These are phyloP conservation scores for Hericium coralloides DNA, from an alignment of 768 basidiomycete species.

Conservation along the genomic window DNA sequence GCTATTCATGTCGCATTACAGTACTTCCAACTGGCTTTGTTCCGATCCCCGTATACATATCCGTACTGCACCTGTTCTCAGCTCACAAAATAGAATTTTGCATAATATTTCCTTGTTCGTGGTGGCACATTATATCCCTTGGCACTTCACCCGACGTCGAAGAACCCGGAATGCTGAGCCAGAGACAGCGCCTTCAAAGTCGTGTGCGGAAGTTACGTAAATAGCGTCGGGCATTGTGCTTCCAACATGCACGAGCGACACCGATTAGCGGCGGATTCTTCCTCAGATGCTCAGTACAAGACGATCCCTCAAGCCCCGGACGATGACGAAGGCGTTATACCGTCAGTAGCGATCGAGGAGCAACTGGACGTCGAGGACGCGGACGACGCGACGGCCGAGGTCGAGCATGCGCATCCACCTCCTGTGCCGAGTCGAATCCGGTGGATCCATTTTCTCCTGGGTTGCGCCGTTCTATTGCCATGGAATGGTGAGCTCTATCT, in stretches of 20 bases:
- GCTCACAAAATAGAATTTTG: neutral
- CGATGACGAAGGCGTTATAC: neutral
- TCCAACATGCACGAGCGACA: constrained; percentile 4
- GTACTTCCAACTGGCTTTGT: no score
- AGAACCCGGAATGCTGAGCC: no score
- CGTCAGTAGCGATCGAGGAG: constrained; percentile 3
- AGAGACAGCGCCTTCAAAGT: no score
- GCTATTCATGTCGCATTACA: no score
- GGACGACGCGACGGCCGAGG: constrained; percentile 1
- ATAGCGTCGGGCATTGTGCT: neutral
- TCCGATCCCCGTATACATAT: no score
- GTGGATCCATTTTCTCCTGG: constrained; percentile 67
- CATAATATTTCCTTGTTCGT: neutral
- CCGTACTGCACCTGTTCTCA: no score
- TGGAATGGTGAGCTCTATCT: constrained; percentile 69
- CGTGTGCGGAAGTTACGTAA: neutral
- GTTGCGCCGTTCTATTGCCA: constrained; percentile 71
- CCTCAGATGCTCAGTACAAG: constrained; percentile 4
- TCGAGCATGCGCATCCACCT: neutral
- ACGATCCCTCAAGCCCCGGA: constrained; percentile 8
- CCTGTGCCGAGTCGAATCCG: constrained; percentile 36
- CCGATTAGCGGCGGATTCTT: constrained; percentile 3
- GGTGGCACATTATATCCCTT: neutral
- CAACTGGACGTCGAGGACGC: constrained; percentile 1
- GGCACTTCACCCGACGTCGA: neutral